Base-by-base conservation (phyloP, 148 eudicot species). In the Rhododendron kiyosumense region DNA sequence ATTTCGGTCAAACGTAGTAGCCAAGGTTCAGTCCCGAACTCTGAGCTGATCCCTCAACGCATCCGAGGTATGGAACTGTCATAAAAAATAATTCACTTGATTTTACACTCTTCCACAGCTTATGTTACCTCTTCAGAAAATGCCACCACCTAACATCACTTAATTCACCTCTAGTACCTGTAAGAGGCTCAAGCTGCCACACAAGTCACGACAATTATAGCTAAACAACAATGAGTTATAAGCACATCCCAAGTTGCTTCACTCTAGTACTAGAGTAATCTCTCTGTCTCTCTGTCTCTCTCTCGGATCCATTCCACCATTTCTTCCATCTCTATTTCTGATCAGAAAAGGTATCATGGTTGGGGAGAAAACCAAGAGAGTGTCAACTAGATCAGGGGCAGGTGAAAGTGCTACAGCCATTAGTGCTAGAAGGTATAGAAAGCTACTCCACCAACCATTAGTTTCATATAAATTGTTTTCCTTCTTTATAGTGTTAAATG, bases 361-460 rank as follows among this genome's bases (percentile, higher is more conserved):
- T 36, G 79, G 79, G 26, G 28, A 36, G 79, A 77, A 77, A 41
- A 38, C 28, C 51, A 18, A 20, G 79, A 77, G 79, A 41, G 26
- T 20, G 46, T 77, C 79, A 77, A 77, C 48, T 41, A 38, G 26
- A 36, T 20, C 17, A 4, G 46, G 51, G 79, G 0, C 49, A 0
- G 14, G 49, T 18, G 26, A 38, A 77, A 77, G 28, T 77, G 49
- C 49, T 18, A 12, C 48, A 41, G 24, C 48, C 51, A 41, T 38
- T 77, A 77, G 26, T 41, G 79, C 79, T 38, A 38, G 6, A 77
- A 77, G 79, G 79, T 77, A 38, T 77, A 77, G 51, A 77, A 77
- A 41, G 51, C 51, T 77, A 20, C 51, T 77, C n/a, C 9, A 77
- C 48, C 45, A 41, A 77, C n/a, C 49, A 41, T 41, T 41, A 2